Conservation (phyloP, 352 stramenopile species). For the Phytopythium vexans region DNA sequence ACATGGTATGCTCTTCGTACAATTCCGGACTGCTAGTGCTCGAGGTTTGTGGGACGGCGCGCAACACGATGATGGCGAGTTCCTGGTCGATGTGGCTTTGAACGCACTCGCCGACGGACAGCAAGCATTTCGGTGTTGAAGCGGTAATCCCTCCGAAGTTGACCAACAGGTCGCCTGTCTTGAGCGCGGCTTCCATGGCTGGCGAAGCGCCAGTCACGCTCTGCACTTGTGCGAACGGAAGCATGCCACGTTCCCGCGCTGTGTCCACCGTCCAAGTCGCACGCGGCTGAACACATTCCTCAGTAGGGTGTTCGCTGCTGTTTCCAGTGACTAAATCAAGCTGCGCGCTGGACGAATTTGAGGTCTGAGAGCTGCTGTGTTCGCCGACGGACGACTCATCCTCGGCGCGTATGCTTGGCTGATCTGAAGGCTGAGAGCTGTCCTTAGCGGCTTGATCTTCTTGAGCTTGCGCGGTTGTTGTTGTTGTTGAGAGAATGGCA, state of each 20-base stretch:
- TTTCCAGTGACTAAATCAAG: not conserved
- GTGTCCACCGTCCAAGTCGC: constrained; percentile 1
- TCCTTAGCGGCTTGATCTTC: too few species aligned
- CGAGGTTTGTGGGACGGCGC: constrained; percentile 1
- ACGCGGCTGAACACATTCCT: too few species aligned
- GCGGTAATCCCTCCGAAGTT: constrained; percentile 47
- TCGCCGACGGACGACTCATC: too few species aligned
- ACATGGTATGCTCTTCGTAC: constrained; percentile 15
- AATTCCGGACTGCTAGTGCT: not conserved
- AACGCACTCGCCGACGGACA: constrained; percentile 45
- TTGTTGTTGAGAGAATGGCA: too few species aligned
- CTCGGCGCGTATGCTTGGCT: too few species aligned
- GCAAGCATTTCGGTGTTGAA: constrained; percentile 44
- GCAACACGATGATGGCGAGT: constrained; percentile 37
- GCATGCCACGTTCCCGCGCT: constrained; percentile 6
- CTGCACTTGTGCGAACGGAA: constrained; percentile 47
- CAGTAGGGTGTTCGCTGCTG: not conserved
- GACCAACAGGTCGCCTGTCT: constrained; percentile 38
- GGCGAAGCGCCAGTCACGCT: constrained; percentile 39
- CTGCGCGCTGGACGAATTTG: not conserved
- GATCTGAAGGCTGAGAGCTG: too few species aligned
- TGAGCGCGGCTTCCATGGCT: constrained; percentile 39
- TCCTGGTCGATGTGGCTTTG: constrained; percentile 35
- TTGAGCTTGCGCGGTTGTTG: too few species aligned
- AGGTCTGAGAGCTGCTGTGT: too few species aligned